phyloP scores from a whole-genome alignment of 2,329 filamentous ascomycete genomes.

The Dactylellina haptotyla region DNA sequence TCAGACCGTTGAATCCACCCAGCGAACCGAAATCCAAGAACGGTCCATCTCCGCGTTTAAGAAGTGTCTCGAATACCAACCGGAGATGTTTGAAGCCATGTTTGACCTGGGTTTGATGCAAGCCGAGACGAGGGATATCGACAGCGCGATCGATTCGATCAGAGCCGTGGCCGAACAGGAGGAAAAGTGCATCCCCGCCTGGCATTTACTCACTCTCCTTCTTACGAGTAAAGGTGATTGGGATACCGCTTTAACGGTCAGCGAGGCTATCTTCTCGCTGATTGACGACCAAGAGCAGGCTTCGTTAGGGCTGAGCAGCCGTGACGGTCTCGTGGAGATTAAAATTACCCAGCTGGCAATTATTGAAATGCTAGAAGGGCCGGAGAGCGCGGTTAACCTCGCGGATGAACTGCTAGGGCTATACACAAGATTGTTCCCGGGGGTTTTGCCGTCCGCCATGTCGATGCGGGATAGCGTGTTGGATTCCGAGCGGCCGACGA shows the following conservation, averaged over 20 bases:
- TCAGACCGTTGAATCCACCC: slow-evolving; percentile 78
- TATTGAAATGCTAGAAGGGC: slow-evolving; percentile 82
- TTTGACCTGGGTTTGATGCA: slow-evolving; percentile 86
- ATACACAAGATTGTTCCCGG: slow-evolving; percentile 78
- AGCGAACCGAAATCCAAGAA: slow-evolving; percentile 76
- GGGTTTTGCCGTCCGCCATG: slow-evolving; percentile 21
- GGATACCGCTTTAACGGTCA: slow-evolving; percentile 79
- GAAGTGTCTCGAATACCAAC: slow-evolving; percentile 74
- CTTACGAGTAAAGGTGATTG: slow-evolving; percentile 89
- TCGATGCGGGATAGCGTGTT: slow-evolving; percentile 48
- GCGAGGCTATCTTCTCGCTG: slow-evolving; percentile 86
- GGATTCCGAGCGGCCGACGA: slow-evolving; percentile 29
- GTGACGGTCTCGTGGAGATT: slow-evolving; percentile 86
- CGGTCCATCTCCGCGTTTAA: slow-evolving; percentile 81
- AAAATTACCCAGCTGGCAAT: slow-evolving; percentile 94
- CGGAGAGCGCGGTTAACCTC: slow-evolving; percentile 85
- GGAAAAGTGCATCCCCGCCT: slow-evolving; percentile 73
- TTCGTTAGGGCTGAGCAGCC: slow-evolving; percentile 67
- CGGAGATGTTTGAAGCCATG: slow-evolving; percentile 77
- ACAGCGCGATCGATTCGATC: slow-evolving; percentile 74
- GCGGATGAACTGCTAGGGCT: slow-evolving; percentile 84
- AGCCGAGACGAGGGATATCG: slow-evolving; percentile 84
- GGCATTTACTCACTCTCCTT: slow-evolving; percentile 89
- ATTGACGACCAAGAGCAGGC: slow-evolving; percentile 54
- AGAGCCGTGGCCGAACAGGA: slow-evolving; percentile 59